Conservation (phyloP, 805 yeast genomes). For the Wickerhamiella slavikovae region DNA sequence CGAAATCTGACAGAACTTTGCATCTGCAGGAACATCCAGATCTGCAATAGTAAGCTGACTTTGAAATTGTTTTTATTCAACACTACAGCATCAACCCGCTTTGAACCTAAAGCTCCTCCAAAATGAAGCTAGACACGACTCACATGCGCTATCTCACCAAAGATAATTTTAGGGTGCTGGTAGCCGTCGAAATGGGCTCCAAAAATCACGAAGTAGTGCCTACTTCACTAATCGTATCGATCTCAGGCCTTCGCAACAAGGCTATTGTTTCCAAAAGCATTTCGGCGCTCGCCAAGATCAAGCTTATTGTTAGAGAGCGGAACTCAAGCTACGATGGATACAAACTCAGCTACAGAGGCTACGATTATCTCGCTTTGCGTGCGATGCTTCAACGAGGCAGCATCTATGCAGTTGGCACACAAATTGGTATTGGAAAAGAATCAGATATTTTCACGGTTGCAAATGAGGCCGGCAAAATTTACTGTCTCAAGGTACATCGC, state of each 20-base stretch:
- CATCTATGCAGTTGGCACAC: slow-evolving; percentile 59
- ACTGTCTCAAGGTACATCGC: slow-evolving; percentile 77
- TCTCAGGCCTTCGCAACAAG: slow-evolving; percentile 56
- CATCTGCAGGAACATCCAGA: too few relatives aligned
- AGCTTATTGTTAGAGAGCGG: slow-evolving; percentile 53
- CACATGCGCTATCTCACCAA: slow-evolving; percentile 84
- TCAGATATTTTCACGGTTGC: slow-evolving; percentile 81
- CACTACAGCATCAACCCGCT: not conserved
- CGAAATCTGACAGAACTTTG: too few relatives aligned
- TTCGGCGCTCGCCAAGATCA: slow-evolving; percentile 71
- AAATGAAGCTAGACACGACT: slow-evolving; percentile 78
- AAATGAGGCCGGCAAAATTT: slow-evolving; percentile 40
- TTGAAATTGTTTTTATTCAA: not conserved
- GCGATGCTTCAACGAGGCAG: slow-evolving; percentile 58
- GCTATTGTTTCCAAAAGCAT: slow-evolving; percentile 64
- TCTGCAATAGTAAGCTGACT: not conserved
- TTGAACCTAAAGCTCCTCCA: not conserved
- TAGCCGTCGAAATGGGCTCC: slow-evolving; percentile 72
- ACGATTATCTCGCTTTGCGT: slow-evolving; percentile 78
- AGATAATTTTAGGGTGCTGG: slow-evolving; percentile 77
- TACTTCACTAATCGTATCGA: slow-evolving; percentile 55
- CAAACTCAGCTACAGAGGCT: slow-evolving; percentile 70
- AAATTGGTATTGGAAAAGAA: slow-evolving; percentile 94
- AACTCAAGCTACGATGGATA: slow-evolving; percentile 94
- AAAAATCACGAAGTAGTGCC: slow-evolving; percentile 92